phyloP scores from a whole-genome alignment of 495 filamentous ascomycete genomes.

The Tuber borchii region DNA sequence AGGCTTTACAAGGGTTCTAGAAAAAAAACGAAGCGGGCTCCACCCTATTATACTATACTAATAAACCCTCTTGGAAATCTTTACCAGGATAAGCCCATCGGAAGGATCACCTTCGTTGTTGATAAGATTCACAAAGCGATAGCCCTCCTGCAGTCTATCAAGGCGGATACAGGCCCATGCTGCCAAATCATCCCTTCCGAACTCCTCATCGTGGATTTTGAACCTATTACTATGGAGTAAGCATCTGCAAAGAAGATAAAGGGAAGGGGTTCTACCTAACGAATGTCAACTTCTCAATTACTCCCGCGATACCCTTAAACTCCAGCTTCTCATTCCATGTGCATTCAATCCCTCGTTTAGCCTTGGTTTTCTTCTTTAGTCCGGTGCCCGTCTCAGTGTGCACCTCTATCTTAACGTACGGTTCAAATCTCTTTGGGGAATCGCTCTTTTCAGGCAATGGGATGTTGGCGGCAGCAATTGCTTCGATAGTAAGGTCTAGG shows the following conservation, averaged over 20 bases:
- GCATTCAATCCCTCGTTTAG: slow-evolving; percentile 42
- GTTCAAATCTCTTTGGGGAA: slow-evolving; percentile 57
- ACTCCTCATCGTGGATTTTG: slow-evolving; percentile 75
- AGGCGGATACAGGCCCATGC: slow-evolving; percentile 85
- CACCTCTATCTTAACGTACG: slow-evolving; percentile 75
- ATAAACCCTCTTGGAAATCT: slow-evolving; percentile 54
- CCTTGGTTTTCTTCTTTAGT: slow-evolving; percentile 33
- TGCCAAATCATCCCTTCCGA: slow-evolving; percentile 66
- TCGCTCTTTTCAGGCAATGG: slow-evolving; percentile 52
- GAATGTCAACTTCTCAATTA: slow-evolving; percentile 74
- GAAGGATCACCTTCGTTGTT: slow-evolving; percentile 57
- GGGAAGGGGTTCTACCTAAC: slow-evolving; percentile 53
- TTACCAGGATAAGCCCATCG: slow-evolving; percentile 62
- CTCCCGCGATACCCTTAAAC: slow-evolving; percentile 56
- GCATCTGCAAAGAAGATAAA: slow-evolving; percentile 9
- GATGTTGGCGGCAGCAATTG: slow-evolving; percentile 54
- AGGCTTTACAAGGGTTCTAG: neutral
- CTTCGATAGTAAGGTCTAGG: slow-evolving; percentile 51
- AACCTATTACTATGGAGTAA: slow-evolving; percentile 51
- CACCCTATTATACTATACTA: slow-evolving; percentile 24
- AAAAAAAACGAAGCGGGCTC: neutral
- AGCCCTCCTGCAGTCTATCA: slow-evolving; percentile 67
- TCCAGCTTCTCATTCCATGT: slow-evolving; percentile 54
- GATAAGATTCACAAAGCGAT: slow-evolving; percentile 66
- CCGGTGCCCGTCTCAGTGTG: slow-evolving; percentile 58